Evolutionary conservation across 257 asterid species (phyloP).

Genomic region (Cruciata laevipes): DNA sequence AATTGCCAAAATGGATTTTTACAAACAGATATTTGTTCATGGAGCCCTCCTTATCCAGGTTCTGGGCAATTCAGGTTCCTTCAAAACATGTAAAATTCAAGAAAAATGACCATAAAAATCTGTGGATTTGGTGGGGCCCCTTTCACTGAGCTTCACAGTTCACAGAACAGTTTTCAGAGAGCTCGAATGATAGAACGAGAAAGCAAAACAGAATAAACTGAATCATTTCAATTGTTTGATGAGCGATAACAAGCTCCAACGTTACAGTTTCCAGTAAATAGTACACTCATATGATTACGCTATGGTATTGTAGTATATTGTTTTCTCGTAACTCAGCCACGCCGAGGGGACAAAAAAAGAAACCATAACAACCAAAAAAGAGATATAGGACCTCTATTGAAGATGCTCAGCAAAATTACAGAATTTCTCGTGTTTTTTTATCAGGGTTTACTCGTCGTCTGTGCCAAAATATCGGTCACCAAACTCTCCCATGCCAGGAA

Average conservation of each 20-base stretch:
- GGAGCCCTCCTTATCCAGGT: slow-evolving; percentile 12
- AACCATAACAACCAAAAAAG: background rate
- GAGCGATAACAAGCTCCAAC: background rate
- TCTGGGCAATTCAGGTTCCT: slow-evolving; percentile 8
- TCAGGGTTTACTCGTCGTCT: slow-evolving; percentile 56
- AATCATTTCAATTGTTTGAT: background rate
- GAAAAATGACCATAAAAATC: background rate
- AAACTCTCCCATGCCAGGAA: slow-evolving; percentile 98
- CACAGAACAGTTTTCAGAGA: background rate
- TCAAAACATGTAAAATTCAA: slow-evolving; percentile 3
- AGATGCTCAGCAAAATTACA: slow-evolving; percentile 8
- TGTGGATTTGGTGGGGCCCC: slow-evolving; percentile 11
- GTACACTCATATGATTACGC: background rate
- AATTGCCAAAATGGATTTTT: slow-evolving; percentile 18
- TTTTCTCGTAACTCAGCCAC: slow-evolving; percentile 6
- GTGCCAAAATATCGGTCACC: slow-evolving; percentile 97
- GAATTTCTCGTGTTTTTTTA: background rate
- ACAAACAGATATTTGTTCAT: background rate
- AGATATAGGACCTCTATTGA: background rate
- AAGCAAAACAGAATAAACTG: background rate
- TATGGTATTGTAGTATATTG: background rate
- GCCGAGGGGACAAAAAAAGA: background rate
- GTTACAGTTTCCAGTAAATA: background rate
- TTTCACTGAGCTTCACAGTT: slow-evolving; percentile 8
- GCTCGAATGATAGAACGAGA: background rate